Base-by-base conservation (phyloP, 2,329 filamentous ascomycete genomes). In the Aspergillus ruber region DNA sequence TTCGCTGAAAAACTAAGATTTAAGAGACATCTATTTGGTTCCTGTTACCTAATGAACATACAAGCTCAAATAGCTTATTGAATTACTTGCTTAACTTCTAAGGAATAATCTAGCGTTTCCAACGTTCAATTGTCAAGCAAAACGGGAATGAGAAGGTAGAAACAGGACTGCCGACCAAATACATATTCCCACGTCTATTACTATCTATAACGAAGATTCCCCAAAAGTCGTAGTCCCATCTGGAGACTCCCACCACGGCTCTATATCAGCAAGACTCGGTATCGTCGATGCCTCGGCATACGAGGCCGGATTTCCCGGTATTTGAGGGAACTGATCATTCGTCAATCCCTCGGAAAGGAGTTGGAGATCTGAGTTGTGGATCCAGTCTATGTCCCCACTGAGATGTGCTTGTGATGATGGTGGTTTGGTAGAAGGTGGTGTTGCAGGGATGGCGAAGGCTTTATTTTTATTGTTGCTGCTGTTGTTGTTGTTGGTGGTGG, bases 211-310 rank as follows among this genome's bases (percentile, higher is more conserved):
- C 29, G 48, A 55, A 18, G 53, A 35, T 5, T 51, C 53, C 40
- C 56, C 50, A 18, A 56, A 43, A 8, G 45, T 45, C 42, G 52
- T 52, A 40, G 52, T 51, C 17, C 45, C 55, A 35, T 50, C 49
- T 0, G 59, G 50, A 2, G 60, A 54, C 39, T 58, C 60, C 64
- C 64, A 66, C 64, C 64, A 67, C 1, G 58, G 52, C 35, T 64
- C 63, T 20, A 66, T 57, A 49, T 64, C 62, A 8, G 53, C 52
- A 6, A 58, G 40, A 48, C 36, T 55, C 6, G 58, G 58, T 15
- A 60, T 45, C 18, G 23, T 42, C 12, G 46, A 21, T 5, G 53
- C 50, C 3, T 51, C 51, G 9, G 41, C 45, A 41, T 47, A 54
- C 18, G 48, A 18, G 17, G 15, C 45, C 1, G 41, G 10, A 6